Evolutionary conservation across 345 rosid genomes (phyloP).

Genomic region (Psidium friedrichsthalianum): DNA sequence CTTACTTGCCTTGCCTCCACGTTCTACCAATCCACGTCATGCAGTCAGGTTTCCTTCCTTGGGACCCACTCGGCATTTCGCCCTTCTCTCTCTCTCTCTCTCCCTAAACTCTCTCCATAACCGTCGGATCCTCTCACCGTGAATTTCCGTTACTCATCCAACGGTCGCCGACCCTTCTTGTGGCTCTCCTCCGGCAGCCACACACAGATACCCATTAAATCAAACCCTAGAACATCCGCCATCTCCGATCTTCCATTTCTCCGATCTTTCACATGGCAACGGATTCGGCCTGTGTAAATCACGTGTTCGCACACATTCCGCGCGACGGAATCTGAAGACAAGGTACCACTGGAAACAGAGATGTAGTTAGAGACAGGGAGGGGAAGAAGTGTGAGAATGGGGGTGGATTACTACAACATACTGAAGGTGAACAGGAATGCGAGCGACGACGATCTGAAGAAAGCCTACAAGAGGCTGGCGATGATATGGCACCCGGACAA

Average conservation of each 20-base stretch:
- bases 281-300: neutral
- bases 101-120: neutral
- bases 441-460: slow-evolving; percentile 72
- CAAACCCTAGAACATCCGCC: neutral
- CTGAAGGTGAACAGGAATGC: slow-evolving; percentile 87
- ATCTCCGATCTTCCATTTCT: neutral
- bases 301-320: neutral
- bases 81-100: neutral
- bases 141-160: neutral
- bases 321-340: neutral
- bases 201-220: neutral
- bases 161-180: neutral
- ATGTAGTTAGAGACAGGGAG: neutral
- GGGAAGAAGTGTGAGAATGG: slow-evolving; percentile 23
- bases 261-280: neutral
- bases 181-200: neutral
- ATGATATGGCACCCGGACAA: slow-evolving; percentile 99
- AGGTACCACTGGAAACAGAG: neutral
- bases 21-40: neutral
- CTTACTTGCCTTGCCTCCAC: neutral
- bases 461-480: slow-evolving; percentile 80
- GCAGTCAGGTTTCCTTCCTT: neutral
- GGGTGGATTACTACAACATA: slow-evolving; percentile 88
- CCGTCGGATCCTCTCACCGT: neutral
- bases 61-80: neutral